Conservation (phyloP, 345 rosid genomes). For the Leavenworthia alabamica region DNA sequence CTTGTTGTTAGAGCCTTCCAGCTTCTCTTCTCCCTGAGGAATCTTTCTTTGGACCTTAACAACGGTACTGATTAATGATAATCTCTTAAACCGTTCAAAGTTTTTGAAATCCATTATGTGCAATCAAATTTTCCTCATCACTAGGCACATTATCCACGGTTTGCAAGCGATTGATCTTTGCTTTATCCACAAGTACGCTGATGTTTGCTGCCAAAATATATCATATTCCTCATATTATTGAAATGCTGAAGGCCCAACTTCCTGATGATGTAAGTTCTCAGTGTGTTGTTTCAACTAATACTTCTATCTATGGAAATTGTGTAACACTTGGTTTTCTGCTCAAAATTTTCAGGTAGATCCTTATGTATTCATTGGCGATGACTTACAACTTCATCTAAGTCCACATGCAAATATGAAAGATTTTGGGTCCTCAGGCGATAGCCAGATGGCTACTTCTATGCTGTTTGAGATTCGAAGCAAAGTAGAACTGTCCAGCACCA, state of each 20-base stretch:
- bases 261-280: conserved; percentile 55
- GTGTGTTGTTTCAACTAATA: not conserved
- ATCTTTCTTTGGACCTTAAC: conserved; percentile 43
- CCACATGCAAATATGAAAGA: conserved; percentile 54
- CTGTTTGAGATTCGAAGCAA: conserved; percentile 51
- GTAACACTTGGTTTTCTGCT: conserved; percentile 9
- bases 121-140: conserved; percentile 5
- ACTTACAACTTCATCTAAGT: conserved; percentile 58
- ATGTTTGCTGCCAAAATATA: conserved; percentile 74
- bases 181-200: conserved; percentile 57
- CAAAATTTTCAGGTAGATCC: conserved; percentile 70
- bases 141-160: conserved; percentile 55
- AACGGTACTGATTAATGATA: conserved; percentile 42
- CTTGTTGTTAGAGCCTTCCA: conserved; percentile 70
- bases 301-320: not conserved
- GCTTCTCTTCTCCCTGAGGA: conserved; percentile 68
- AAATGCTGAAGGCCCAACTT: conserved; percentile 49
- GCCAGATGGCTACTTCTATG: conserved; percentile 51
- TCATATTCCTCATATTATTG: conserved; percentile 49
- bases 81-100: conserved; percentile 9
- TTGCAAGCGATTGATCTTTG: conserved; percentile 56
- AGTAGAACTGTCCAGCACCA: conserved; percentile 40
- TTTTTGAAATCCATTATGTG: not conserved
- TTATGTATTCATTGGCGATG: conserved; percentile 54
- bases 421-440: conserved; percentile 65